Base-by-base conservation (phyloP, 1,284 basidiomycete species). In the Ceratorhiza oryzae-sativae region DNA sequence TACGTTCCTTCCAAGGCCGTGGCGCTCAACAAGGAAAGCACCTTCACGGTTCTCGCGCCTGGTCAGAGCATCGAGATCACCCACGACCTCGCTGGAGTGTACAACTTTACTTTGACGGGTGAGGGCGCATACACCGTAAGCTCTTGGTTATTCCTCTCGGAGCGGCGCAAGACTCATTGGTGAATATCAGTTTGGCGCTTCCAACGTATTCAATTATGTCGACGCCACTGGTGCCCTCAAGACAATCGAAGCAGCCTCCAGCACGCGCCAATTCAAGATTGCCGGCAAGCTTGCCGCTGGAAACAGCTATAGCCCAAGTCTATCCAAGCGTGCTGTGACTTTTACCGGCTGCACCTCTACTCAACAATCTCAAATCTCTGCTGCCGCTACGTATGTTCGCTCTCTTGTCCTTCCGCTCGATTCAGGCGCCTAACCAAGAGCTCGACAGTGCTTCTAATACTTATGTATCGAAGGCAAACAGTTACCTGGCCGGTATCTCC, bases 101-200 rank as follows among this genome's bases (percentile, higher is more conserved):
- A 73, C 70, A 75, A 75, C 72, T 72, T 75, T 39, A 73, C 72
- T 10, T n/a, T 12, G 32, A 20, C 65, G 12, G 73, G 73, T 18
- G 59, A 51, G 23, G 62, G 71, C n/a, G 23, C 51, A 30, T 72
- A 72, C 32, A 59, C 10, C 8, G 67, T 51, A 34, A 13, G 67
- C 58, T 48, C 36, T 6, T n/a, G 13, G 20, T 51, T 8, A 41
- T 13, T 27, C 6, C 45, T 20, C 9, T 39, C 30, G 27, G 6
- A 18, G 18, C 34, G 20, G 3, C 13, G 27, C 3, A 6, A 23
- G 53, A 46, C 53, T 5, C 51, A 25, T 13, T 27, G 49, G 12
- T 59, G 2, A 0, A 36, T 20, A 2, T 8, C 49, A 71, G 67
- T 71, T 71, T 58, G 68, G 42, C 10, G 70, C 73, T 20, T 36